phyloP scores from a whole-genome alignment of 495 filamentous ascomycete genomes.

The Penicillium bovifimosum region DNA sequence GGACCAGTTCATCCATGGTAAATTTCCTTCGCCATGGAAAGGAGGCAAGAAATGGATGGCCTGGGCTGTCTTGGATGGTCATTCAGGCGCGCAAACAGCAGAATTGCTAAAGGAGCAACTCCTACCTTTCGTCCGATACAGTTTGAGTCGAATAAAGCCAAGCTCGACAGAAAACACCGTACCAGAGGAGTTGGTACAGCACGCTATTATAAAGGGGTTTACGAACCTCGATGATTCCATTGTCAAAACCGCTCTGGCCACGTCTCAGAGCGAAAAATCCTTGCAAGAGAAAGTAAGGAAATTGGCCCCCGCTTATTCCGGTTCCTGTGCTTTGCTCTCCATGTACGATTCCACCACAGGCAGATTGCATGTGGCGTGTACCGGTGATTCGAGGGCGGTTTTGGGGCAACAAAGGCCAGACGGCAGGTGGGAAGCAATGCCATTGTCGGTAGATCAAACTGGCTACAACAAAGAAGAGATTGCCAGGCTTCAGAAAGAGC shows the following conservation, averaged over 20 bases:
- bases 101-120: slow-evolving; percentile 35
- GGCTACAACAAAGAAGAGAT: slow-evolving; percentile 50
- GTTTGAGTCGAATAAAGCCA: slow-evolving; percentile 23
- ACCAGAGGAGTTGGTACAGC: slow-evolving; percentile 28
- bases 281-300: slow-evolving; percentile 30
- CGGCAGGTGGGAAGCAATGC: slow-evolving; percentile 43
- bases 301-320: slow-evolving; percentile 43
- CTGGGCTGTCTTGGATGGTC: slow-evolving; percentile 48
- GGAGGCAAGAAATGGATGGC: slow-evolving; percentile 40
- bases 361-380: slow-evolving; percentile 52
- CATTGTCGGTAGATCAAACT: slow-evolving; percentile 55
- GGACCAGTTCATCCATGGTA: slow-evolving; percentile 43
- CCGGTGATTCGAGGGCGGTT: slow-evolving; percentile 57
- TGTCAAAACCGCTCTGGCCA: slow-evolving; percentile 34
- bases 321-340: slow-evolving; percentile 57
- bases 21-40: slow-evolving; percentile 34
- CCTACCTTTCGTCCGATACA: slow-evolving; percentile 35
- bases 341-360: slow-evolving; percentile 46
- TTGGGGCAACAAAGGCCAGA: slow-evolving; percentile 44
- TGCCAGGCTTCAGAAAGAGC: slow-evolving; percentile 44
- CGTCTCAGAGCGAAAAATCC: slow-evolving; percentile 16
- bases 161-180: background rate
- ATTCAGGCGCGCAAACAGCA: slow-evolving; percentile 43
- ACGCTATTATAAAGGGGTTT: slow-evolving; percentile 45
- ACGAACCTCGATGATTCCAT: slow-evolving; percentile 45